Base-by-base conservation (phyloP, 1,284 basidiomycete genomes). In the Moesziomyces sp. region DNA sequence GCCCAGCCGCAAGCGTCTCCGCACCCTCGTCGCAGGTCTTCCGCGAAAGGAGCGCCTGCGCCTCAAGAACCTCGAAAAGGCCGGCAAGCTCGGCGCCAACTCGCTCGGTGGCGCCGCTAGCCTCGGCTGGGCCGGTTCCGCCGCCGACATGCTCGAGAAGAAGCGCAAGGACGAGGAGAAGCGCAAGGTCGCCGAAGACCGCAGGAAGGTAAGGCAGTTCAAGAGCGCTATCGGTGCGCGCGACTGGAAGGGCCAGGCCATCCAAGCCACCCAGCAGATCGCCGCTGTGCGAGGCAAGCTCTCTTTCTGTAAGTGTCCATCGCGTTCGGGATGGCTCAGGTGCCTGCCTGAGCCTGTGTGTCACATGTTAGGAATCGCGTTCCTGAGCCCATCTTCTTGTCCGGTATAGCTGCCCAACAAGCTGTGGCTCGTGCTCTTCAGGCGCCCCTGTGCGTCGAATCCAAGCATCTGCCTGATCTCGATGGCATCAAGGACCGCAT, bases 401-500 rank as follows among this genome's bases (percentile, higher is more conserved):
- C 26, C 44, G 51, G 42, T 52, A 26, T 63, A 71, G 77, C 79
- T 10, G 74, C 76, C 42, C 80, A 81, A 69, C 78, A 81, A 68
- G 74, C 80, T 10, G 58, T 83, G 14, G 58, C 65, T 3, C 63
- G 82, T 23, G 77, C 76, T 3, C 46, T 78, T 28, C 55, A 62
- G 23, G 73, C 75, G 16, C 84, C 80, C 8, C 58, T 83, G 16
- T 86, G 85, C 65, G 79, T 80, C 64, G 85, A 86, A 53, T 73
- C 80, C 24, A 83, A 85, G 45, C 61, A 81, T 16, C 54, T 86
- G 23, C 85, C 85, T 5, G 85, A 85, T 58, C 30, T 81, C 3
- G 84, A 86, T 23, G 72, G 66, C 5, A 64, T 86, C 42, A 77
- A 74, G 24, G 86, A 86, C 57, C 75, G 85, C 6, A 86, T 86